Evolutionary conservation across 2,329 filamentous ascomycete genomes (phyloP).

Genomic region (Xylaria sp.): DNA sequence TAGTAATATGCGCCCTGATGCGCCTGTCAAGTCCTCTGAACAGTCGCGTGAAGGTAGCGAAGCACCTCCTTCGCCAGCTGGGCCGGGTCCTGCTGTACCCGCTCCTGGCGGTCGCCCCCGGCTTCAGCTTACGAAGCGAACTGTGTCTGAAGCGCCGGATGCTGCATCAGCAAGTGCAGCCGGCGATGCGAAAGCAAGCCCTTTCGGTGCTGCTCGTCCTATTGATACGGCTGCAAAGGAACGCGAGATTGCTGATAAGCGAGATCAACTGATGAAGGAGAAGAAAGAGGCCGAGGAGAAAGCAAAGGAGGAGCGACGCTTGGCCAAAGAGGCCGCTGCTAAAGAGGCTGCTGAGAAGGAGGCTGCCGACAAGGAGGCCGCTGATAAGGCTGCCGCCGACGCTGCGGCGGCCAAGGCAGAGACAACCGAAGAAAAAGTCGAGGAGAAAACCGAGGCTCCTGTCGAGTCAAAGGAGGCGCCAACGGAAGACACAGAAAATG

Average conservation of each 20-base stretch:
- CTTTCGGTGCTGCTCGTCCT: constrained; percentile 90
- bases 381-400: constrained; percentile 31
- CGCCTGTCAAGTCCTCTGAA: constrained; percentile 64
- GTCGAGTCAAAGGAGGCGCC: constrained; percentile 17
- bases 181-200: constrained; percentile 80
- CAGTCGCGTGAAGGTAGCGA: constrained; percentile 75
- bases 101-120: constrained; percentile 73
- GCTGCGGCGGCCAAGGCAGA: constrained; percentile 43
- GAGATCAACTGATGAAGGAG: constrained; percentile 72
- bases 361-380: constrained; percentile 39
- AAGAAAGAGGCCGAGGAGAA: constrained; percentile 90
- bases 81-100: constrained; percentile 53
- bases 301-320: constrained; percentile 73
- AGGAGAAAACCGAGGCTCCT: constrained; percentile 46
- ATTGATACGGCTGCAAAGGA: constrained; percentile 93
- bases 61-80: constrained; percentile 74
- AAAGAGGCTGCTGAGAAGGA: constrained; percentile 58
- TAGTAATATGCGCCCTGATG: constrained; percentile 85
- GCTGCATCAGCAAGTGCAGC: constrained; percentile 56
- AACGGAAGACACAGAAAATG: constrained; percentile 35
- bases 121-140: constrained; percentile 89
- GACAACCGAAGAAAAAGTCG: constrained; percentile 43
- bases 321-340: constrained; percentile 69
- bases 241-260: constrained; percentile 88
- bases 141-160: constrained; percentile 74